A percentile compares a stretch with the other conserved stretches of the same genome.
These are phyloP conservation scores for Penicillium vulpinum DNA, from an alignment of 2,329 filamentous ascomycete genomes.

Conservation along the genomic window DNA sequence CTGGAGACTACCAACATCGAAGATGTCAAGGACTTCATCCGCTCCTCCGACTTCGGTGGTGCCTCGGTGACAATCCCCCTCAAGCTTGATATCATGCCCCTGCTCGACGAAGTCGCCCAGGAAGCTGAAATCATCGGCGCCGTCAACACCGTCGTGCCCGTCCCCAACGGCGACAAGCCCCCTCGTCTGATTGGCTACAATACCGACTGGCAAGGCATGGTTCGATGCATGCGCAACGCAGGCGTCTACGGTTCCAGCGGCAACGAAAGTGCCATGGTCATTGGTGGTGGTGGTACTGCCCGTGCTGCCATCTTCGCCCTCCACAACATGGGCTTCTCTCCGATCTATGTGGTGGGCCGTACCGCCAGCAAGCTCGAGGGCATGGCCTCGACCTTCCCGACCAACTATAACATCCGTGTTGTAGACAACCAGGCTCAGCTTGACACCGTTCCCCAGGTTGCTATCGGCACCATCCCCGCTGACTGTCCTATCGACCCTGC, in stretches of 20 bases:
- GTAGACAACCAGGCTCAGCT: constrained; percentile 58
- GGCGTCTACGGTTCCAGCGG: constrained; percentile 55
- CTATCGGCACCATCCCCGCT: constrained; percentile 88
- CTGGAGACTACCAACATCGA: constrained; percentile 69
- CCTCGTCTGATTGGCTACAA: constrained; percentile 76
- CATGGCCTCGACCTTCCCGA: constrained; percentile 71
- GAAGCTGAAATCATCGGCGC: constrained; percentile 84
- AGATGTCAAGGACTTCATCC: constrained; percentile 66
- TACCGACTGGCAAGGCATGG: constrained; percentile 95
- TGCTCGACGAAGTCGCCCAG: constrained; percentile 76
- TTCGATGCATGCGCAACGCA: constrained; percentile 69
- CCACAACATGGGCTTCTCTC: constrained; percentile 76
- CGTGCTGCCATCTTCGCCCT: constrained; percentile 89
- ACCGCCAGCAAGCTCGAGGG: constrained; percentile 66
- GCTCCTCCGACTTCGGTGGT: constrained; percentile 75
- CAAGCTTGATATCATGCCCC: constrained; percentile 80
- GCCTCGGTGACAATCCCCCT: constrained; percentile 95
- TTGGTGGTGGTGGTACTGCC: constrained; percentile 89
- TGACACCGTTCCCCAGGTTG: constrained; percentile 62
- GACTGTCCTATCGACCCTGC: constrained; percentile 75
- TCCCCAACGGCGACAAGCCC: constrained; percentile 46
- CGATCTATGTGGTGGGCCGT: constrained; percentile 84
- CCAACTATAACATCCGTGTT: constrained; percentile 68
- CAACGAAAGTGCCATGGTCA: constrained; percentile 66
- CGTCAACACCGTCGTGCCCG: constrained; percentile 85